Evolutionary conservation across 441 rosid species (phyloP).

Genomic region (Breynia disticha): DNA sequence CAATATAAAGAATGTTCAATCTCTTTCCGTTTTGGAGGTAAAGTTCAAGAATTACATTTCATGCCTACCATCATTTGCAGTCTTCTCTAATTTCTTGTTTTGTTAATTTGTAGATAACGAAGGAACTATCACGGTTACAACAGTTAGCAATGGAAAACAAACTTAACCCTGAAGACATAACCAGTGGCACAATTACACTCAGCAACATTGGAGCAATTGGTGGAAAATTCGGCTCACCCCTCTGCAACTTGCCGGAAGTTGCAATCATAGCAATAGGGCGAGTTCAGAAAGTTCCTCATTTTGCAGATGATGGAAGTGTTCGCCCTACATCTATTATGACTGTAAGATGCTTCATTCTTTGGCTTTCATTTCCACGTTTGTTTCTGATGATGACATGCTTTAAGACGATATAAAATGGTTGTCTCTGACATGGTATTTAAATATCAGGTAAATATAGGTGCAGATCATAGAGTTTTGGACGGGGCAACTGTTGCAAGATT

Average conservation of each 20-base stretch:
- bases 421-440: not conserved
- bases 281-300: conserved; percentile 68
- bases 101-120: conserved; percentile 46
- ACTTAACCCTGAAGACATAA: conserved; percentile 62
- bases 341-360: conserved; percentile 28
- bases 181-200: conserved; percentile 81
- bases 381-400: not conserved
- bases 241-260: conserved; percentile 86
- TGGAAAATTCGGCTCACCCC: conserved; percentile 81
- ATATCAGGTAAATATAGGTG: conserved; percentile 68
- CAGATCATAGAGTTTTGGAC: conserved; percentile 89
- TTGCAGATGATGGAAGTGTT: conserved; percentile 48
- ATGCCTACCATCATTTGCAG: not conserved
- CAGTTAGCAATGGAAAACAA: conserved; percentile 54
- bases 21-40: conserved; percentile 70
- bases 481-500: conserved; percentile 93
- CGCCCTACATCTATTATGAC: conserved; percentile 67
- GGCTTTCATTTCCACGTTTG: not conserved
- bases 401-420: not conserved
- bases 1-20: conserved; percentile 78
- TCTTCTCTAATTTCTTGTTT: not conserved
- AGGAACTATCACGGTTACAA: conserved; percentile 68
- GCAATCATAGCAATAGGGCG: conserved; percentile 80
- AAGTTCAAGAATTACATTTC: conserved; percentile 11
- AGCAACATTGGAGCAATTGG: conserved; percentile 94